A percentile compares a stretch with the other conserved stretches of the same genome.
Evolutionary conservation across 1,284 basidiomycete species (phyloP).

Genomic region (Rhodotorula sp.): DNA sequence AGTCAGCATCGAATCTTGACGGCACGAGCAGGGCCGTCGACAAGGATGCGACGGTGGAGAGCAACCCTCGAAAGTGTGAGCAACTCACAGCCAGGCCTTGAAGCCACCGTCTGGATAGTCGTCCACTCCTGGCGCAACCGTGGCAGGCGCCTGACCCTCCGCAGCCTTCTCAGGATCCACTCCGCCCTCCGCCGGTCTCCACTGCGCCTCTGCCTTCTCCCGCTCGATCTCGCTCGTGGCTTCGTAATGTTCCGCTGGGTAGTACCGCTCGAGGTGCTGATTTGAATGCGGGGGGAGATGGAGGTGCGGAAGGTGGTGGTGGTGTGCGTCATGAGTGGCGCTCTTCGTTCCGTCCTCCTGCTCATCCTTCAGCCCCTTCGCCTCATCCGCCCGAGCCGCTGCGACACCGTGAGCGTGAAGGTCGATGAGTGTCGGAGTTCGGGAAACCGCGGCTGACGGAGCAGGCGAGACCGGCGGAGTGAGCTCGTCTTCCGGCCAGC

Average conservation of each 20-base stretch:
- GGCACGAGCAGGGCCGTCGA: neutral
- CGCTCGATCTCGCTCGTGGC: conserved; percentile 4
- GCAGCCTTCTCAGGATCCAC: conserved; percentile 5
- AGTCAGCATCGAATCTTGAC: no score
- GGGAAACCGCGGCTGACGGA: conserved; percentile 20
- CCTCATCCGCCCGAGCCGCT: neutral
- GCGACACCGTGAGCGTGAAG: conserved; percentile 8
- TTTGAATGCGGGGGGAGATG: conserved; percentile 15
- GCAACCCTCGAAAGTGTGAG: no score
- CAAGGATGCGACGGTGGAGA: no score
- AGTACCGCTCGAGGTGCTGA: conserved; percentile 20
- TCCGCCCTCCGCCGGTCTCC: neutral
- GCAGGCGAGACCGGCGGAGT: conserved; percentile 12
- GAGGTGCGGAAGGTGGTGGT: neutral
- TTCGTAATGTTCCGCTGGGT: conserved; percentile 15
- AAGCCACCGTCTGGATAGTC: conserved; percentile 20
- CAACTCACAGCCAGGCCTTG: conserved; percentile 20
- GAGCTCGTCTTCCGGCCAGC: neutral
- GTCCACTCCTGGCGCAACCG: neutral
- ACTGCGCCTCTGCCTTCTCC: conserved; percentile 12
- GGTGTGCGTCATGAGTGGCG: neutral
- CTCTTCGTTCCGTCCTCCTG: neutral
- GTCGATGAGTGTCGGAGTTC: conserved; percentile 26
- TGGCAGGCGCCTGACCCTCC: neutral
- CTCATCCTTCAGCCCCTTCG: neutral